A percentile compares a stretch with the other conserved stretches of the same genome.
Conservation (phyloP, 2,329 filamentous ascomycete genomes). For the Trichoderma sp. region DNA sequence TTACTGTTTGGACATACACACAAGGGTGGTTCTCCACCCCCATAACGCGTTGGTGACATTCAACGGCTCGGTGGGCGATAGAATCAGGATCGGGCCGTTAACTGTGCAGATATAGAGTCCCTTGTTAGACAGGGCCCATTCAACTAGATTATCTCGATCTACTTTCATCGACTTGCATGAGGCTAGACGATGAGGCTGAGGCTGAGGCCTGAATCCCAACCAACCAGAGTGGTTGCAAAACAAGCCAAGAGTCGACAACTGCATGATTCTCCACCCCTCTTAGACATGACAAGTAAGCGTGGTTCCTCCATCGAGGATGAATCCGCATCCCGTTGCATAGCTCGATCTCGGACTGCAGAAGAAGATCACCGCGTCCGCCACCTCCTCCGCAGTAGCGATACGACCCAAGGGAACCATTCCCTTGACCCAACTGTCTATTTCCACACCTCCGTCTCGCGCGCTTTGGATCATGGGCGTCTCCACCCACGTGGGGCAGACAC, state of each 20-base stretch:
- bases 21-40: neutral
- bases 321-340: constrained; percentile 13
- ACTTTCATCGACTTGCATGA: neutral
- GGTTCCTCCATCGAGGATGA: constrained; percentile 23
- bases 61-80: neutral
- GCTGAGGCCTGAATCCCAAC: neutral
- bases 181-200: neutral
- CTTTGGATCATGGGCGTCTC: constrained; percentile 23
- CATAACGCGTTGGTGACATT: neutral
- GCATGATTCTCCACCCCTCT: neutral
- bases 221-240: neutral
- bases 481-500: constrained; percentile 29
- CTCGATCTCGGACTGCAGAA: constrained; percentile 40
- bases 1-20: neutral
- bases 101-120: neutral
- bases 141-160: neutral
- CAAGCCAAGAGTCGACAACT: neutral
- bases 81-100: neutral
- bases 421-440: constrained; percentile 6
- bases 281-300: constrained; percentile 16
- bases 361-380: constrained; percentile 72
- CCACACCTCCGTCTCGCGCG: constrained; percentile 9
- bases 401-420: constrained; percentile 42
- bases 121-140: neutral
- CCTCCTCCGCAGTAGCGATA: constrained; percentile 63